Conservation (phyloP, 108 stramenopile species). For the Cyclotella choctawhatcheeana region DNA sequence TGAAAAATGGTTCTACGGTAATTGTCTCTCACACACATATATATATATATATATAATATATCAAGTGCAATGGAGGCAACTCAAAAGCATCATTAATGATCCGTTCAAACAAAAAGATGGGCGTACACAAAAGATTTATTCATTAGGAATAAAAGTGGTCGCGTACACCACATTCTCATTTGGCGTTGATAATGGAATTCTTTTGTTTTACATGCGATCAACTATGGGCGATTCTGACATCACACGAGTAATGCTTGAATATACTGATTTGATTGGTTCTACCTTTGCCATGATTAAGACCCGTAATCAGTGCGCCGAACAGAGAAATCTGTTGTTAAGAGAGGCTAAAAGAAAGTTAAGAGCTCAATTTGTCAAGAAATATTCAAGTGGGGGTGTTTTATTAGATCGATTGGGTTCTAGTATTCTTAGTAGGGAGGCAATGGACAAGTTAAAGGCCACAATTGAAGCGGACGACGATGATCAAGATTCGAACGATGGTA, state of each 20-base stretch:
- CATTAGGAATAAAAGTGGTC: not conserved
- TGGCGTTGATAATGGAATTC: not conserved
- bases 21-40: too few species aligned
- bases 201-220: not conserved
- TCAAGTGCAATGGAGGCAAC: conserved; percentile 41
- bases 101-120: conserved; percentile 37
- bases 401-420: not conserved
- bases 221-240: not conserved
- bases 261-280: conserved; percentile 32
- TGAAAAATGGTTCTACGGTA: too few species aligned
- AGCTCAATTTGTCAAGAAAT: not conserved
- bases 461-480: not conserved
- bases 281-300: conserved; percentile 23
- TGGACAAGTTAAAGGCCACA: not conserved
- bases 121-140: conserved; percentile 11
- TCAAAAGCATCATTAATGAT: conserved; percentile 39
- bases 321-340: conserved; percentile 13
- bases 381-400: not conserved
- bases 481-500: not conserved
- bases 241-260: conserved; percentile 21
- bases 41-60: too few species aligned
- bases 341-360: conserved; percentile 23
- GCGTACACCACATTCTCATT: not conserved
- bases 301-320: conserved; percentile 11
- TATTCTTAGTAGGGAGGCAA: not conserved